phyloP scores from a whole-genome alignment of 805 yeast species.

The Candida morakotiae region DNA sequence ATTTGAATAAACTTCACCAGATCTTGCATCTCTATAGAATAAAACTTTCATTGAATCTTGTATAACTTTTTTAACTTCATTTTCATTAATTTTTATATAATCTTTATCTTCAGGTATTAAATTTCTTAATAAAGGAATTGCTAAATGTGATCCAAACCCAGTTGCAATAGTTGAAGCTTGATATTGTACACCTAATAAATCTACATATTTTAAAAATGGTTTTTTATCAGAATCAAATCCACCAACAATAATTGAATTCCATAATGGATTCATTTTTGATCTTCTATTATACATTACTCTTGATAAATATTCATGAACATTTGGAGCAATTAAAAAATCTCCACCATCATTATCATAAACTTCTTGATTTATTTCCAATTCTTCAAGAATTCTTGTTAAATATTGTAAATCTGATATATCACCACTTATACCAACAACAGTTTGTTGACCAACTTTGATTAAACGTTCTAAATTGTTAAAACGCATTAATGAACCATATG shows the following conservation, averaged over 20 bases:
- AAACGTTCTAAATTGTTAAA: slow-evolving; percentile 83
- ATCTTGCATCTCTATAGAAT: slow-evolving; percentile 94
- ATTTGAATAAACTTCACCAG: slow-evolving; percentile 78
- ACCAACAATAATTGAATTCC: slow-evolving; percentile 92
- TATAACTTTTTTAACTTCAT: slow-evolving; percentile 72
- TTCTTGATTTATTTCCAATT: slow-evolving; percentile 68
- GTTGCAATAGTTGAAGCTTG: slow-evolving; percentile 88
- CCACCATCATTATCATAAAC: slow-evolving; percentile 70
- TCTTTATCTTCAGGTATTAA: slow-evolving; percentile 78
- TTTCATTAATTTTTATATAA: slow-evolving; percentile 62
- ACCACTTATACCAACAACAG: slow-evolving; percentile 91
- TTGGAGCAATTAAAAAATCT: slow-evolving; percentile 68
- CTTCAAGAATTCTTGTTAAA: slow-evolving; percentile 68
- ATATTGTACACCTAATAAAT: slow-evolving; percentile 87
- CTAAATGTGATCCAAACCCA: slow-evolving; percentile 95
- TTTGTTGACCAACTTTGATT: slow-evolving; percentile 75
- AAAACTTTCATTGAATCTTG: slow-evolving; percentile 89
- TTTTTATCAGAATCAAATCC: slow-evolving; percentile 67
- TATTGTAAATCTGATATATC: slow-evolving; percentile 93
- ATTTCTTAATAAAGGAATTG: slow-evolving; percentile 85
- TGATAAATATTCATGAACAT: slow-evolving; percentile 83
- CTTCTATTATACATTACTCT: slow-evolving; percentile 84
- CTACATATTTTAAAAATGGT: slow-evolving; percentile 82
- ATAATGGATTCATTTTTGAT: slow-evolving; percentile 89
- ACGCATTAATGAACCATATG: slow-evolving; percentile 90